These are phyloP conservation scores for Neolentinus lepideus DNA, from an alignment of 1,284 basidiomycete genomes.

Conservation along the genomic window DNA sequence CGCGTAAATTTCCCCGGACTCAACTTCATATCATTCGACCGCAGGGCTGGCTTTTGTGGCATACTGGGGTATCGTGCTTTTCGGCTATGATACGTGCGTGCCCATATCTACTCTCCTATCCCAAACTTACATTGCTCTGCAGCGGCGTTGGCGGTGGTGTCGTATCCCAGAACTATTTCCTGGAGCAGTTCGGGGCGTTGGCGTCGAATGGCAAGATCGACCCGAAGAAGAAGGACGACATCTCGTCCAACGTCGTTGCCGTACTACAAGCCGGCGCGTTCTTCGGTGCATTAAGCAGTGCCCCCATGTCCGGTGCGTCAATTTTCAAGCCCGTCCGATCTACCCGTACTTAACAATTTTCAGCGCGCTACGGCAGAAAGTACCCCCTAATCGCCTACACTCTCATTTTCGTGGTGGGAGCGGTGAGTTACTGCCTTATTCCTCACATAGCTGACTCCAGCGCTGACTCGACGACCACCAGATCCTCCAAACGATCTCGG, in stretches of 20 bases:
- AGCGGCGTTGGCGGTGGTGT: constrained; percentile 60
- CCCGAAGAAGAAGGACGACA: constrained; percentile 29
- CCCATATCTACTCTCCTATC: constrained; percentile 24
- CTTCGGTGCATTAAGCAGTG: constrained; percentile 67
- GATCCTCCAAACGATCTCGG: constrained; percentile 58
- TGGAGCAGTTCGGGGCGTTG: constrained; percentile 50
- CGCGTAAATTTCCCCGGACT: neutral
- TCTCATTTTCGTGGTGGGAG: constrained; percentile 59
- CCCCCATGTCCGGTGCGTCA: constrained; percentile 51
- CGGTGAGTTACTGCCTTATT: constrained; percentile 32
- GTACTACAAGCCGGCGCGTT: constrained; percentile 78
- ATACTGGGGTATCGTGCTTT: constrained; percentile 75
- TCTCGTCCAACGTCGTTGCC: constrained; percentile 64
- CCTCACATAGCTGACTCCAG: neutral
- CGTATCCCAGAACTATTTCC: constrained; percentile 56
- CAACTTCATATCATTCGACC: constrained; percentile 2
- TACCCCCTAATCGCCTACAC: constrained; percentile 52
- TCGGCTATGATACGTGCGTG: constrained; percentile 72
- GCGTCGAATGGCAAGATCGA: constrained; percentile 29
- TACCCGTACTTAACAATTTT: neutral
- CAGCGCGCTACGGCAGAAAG: constrained; percentile 49
- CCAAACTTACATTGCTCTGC: constrained; percentile 6
- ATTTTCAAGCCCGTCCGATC: neutral
- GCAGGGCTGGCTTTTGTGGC: constrained; percentile 64
- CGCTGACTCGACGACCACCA: constrained; percentile 11